A percentile compares a stretch with the other conserved stretches of the same genome.
Evolutionary conservation across 2,329 filamentous ascomycete genomes (phyloP).

Genomic region (Trichoderma sp.): DNA sequence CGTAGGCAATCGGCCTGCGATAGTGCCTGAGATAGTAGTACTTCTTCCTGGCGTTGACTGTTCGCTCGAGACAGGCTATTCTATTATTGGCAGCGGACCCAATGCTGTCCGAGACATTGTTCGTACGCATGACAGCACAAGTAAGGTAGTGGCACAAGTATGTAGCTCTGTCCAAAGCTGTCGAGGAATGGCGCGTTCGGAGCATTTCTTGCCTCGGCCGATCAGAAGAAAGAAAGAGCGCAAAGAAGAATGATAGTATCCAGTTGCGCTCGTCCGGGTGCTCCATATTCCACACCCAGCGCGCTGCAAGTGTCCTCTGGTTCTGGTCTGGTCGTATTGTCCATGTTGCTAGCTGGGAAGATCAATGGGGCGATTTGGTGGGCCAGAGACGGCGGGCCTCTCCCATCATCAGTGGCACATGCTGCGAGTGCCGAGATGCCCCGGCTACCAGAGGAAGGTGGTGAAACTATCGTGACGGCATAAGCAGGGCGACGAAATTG

Average conservation of each 20-base stretch:
- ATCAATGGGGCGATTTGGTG: conserved; percentile 26
- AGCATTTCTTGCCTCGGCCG: not conserved
- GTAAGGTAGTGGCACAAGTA: too few species aligned
- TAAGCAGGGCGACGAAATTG: not conserved
- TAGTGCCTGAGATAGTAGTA: too few species aligned
- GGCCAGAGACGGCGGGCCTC: not conserved
- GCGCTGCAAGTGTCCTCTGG: conserved; percentile 16
- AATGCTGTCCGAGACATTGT: conserved; percentile 17
- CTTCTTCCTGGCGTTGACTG: not conserved
- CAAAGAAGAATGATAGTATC: not conserved
- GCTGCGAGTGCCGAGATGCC: not conserved
- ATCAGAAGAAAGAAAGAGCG: not conserved
- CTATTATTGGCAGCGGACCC: conserved; percentile 12
- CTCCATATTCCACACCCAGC: not conserved
- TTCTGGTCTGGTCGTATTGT: not conserved
- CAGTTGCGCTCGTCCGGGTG: not conserved
- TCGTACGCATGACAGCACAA: not conserved
- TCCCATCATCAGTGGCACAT: not conserved
- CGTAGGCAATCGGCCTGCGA: too few species aligned
- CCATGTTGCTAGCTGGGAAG: conserved; percentile 8
- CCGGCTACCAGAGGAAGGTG: not conserved
- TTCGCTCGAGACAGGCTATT: conserved; percentile 9
- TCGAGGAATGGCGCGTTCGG: conserved; percentile 9
- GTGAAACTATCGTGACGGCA: too few species aligned
- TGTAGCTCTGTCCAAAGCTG: not conserved